phyloP scores from a whole-genome alignment of 2,329 filamentous ascomycete genomes.

The Exophiala spinifera region DNA sequence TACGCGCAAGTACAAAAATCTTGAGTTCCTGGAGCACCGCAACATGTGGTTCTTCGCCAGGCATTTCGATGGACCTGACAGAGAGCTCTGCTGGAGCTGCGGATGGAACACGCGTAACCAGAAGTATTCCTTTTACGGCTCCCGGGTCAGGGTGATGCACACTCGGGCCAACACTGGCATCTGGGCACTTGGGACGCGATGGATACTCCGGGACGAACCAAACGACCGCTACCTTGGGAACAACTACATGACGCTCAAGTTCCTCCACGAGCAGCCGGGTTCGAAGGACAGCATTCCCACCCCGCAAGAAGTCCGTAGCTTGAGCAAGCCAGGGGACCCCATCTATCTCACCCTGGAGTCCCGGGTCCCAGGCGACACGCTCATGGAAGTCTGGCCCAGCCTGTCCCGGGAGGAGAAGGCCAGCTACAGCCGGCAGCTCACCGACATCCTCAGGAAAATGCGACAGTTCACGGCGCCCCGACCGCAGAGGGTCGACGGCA shows the following conservation, averaged over 20 bases:
- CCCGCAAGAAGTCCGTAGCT: conserved; percentile 2
- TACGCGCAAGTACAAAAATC: conserved; percentile 1
- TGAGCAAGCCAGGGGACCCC: neutral
- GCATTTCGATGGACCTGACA: neutral
- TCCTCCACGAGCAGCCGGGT: conserved; percentile 13
- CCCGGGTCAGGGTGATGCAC: conserved; percentile 11
- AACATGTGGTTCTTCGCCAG: too few species aligned
- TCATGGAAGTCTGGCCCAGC: neutral
- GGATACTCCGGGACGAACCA: conserved; percentile 8
- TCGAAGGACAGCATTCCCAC: conserved; percentile 12
- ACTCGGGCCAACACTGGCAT: conserved; percentile 1
- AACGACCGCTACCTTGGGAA: conserved; percentile 14
- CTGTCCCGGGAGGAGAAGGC: conserved; percentile 9
- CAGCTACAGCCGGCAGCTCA: conserved; percentile 9
- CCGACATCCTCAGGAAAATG: conserved; percentile 1
- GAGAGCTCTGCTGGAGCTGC: neutral
- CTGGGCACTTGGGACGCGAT: conserved; percentile 13
- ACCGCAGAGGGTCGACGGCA: conserved; percentile 10
- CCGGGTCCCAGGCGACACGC: conserved; percentile 2
- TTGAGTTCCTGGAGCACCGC: neutral
- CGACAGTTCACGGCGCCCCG: conserved; percentile 6
- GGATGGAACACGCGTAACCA: too few species aligned
- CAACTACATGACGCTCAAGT: conserved; percentile 15
- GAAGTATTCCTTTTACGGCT: neutral
- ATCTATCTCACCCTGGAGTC: conserved; percentile 13